Evolutionary conservation across 106 monocot species (phyloP), one percentile per base, ranked within the genome.

Genomic region (Dioscorea alata): DNA sequence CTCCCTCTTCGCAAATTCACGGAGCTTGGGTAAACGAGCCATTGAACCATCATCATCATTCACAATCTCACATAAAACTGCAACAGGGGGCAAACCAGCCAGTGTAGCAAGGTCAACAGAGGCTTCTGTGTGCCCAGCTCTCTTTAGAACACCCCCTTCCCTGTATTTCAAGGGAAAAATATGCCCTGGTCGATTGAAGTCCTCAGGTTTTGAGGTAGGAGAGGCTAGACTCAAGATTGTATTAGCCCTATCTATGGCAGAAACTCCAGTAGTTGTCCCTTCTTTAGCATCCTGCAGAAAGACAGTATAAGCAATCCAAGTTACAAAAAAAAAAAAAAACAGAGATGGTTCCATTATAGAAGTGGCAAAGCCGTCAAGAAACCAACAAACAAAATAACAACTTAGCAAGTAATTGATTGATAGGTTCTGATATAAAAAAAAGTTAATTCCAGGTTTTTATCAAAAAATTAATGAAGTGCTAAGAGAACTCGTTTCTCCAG

Each of bases 131-230:
- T 81, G 80, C 31, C 80, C 80, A 23, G 75, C 75, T 62, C 80
- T 75, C 71, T 75, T 75, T 6, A 81, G 62, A 31, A 81, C 71
- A 20, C 80, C 80, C 42, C 80, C 80, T 62, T 81, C 75, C 70
- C 71, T 71, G 61, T 81, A 81, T 34, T 56, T 81, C 62, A 81
- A 48, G 57, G 80, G 80, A 49, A 81, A 81, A 18, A 81, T 75
- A 67, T 81, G 80, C 15, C 80, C 80, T 54, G 80, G 80, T 14
- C 80, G 75, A 42, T 81, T 81, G 67, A 81, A 81, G 71, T 75
- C 80, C 66, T 81, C 75, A 56, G 80, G 66, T 33, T 66, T 71
- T 67, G 80, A 81, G 16, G 64, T 7, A 15, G 66, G 59, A 51
- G 81, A 81, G 52, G 81, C 60, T 17, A 81, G 81, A 75, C 75